Evolutionary conservation across 495 filamentous ascomycete species (phyloP).

Genomic region (Darksidea phi): DNA sequence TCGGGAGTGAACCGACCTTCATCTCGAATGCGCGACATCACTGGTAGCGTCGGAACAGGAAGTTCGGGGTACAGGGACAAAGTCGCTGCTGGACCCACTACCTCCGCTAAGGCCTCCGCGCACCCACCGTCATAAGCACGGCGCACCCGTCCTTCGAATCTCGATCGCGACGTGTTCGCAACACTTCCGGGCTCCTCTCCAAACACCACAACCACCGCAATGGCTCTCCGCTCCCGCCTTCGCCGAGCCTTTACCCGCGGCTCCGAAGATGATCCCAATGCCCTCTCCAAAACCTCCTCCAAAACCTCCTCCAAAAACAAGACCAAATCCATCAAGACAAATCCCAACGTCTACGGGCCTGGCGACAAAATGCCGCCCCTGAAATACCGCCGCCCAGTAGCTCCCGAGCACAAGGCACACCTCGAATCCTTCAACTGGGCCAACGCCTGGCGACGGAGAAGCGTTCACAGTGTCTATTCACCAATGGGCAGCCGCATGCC

Average conservation of each 20-base stretch:
- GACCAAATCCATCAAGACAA: slow-evolving; percentile 14
- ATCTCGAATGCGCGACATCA: neutral
- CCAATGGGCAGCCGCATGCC: slow-evolving; percentile 45
- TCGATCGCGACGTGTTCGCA: neutral
- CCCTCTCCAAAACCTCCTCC: slow-evolving; percentile 10
- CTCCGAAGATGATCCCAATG: slow-evolving; percentile 10
- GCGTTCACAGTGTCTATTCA: slow-evolving; percentile 39
- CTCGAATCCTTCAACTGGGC: slow-evolving; percentile 44
- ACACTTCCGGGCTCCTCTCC: neutral
- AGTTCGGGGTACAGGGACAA: neutral
- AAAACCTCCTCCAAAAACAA: slow-evolving; percentile 21
- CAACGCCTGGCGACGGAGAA: slow-evolving; percentile 42
- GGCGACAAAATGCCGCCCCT: slow-evolving; percentile 46
- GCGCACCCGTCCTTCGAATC: slow-evolving; percentile 1
- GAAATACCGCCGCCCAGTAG: slow-evolving; percentile 46
- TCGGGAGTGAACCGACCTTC: neutral
- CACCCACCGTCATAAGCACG: neutral
- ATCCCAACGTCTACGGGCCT: slow-evolving; percentile 42
- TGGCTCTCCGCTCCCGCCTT: slow-evolving; percentile 45
- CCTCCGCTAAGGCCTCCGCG: slow-evolving; percentile 12
- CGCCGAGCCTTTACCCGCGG: slow-evolving; percentile 39
- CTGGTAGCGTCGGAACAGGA: neutral
- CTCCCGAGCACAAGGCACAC: slow-evolving; percentile 43
- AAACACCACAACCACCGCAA: slow-evolving; percentile 25
- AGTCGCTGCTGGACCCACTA: neutral